Percentiles rank a stretch among this genome's conserved stretches.
These are phyloP conservation scores for Acer yangbiense DNA, from an alignment of 345 rosid genomes.

Conservation along the genomic window DNA sequence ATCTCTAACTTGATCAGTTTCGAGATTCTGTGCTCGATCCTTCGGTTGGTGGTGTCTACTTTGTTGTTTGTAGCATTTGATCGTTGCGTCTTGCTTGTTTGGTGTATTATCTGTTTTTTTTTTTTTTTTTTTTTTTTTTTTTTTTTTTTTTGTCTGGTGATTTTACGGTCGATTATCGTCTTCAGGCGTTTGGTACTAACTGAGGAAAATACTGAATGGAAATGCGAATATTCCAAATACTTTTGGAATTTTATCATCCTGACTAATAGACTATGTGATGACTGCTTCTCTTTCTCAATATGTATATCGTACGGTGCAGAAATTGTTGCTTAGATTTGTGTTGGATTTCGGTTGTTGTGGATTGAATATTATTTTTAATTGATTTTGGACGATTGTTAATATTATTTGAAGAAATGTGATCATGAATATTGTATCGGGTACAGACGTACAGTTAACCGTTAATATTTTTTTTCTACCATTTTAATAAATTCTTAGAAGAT, in stretches of 20 bases:
- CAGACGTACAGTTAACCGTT: not conserved
- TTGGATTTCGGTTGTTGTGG: not conserved
- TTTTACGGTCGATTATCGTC: not conserved
- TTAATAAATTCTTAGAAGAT: not conserved
- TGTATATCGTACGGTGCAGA: not conserved
- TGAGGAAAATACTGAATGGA: not conserved
- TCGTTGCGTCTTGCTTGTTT: slow-evolving; percentile 14
- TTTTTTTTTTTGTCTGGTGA: not conserved
- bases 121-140: not conserved
- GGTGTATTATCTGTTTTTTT: not conserved
- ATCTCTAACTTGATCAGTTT: slow-evolving; percentile 10
- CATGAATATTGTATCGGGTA: not conserved
- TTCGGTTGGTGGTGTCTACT: not conserved
- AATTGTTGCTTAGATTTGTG: not conserved
- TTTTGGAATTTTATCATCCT: not conserved
- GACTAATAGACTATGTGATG: not conserved
- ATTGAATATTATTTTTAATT: not conserved
- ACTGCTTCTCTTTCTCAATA: not conserved
- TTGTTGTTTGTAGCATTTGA: slow-evolving; percentile 14
- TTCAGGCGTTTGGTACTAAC: not conserved
- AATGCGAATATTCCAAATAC: not conserved
- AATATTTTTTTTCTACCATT: not conserved
- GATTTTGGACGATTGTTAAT: not conserved
- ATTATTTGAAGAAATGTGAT: not conserved
- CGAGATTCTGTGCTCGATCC: slow-evolving; percentile 12